Evolutionary conservation across 495 filamentous ascomycete genomes (phyloP).

Genomic region (Neurospora hispaniola): DNA sequence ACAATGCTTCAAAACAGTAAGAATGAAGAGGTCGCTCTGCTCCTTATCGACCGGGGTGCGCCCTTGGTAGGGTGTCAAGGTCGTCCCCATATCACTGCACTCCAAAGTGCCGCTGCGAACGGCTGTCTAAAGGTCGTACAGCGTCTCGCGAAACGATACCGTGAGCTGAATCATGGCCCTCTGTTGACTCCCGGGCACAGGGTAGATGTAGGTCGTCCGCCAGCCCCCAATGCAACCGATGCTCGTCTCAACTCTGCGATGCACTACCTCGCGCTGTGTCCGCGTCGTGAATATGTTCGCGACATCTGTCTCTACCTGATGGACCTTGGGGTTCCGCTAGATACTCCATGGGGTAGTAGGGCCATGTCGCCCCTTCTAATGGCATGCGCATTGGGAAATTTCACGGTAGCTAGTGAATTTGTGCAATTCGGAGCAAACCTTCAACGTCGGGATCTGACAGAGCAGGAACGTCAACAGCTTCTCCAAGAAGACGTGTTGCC

Average conservation of each 20-base stretch:
- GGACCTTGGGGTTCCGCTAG: background rate
- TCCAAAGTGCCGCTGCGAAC: constrained; percentile 2
- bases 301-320: background rate
- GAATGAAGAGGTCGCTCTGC: background rate
- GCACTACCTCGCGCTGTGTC: constrained; percentile 2
- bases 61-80: background rate
- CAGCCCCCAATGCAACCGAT: background rate
- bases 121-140: constrained; percentile 2
- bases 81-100: background rate
- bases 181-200: background rate
- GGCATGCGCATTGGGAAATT: background rate
- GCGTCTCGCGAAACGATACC: background rate
- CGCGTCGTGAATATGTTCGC: background rate
- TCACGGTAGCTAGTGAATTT: background rate
- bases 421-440: background rate
- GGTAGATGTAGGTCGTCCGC: background rate
- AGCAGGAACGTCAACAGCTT: background rate
- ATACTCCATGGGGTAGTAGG: background rate
- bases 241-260: background rate
- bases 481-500: background rate
- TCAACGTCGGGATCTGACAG: background rate
- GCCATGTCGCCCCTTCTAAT: background rate
- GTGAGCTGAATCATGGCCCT: background rate
- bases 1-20: background rate
- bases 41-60: constrained; percentile 5